Evolutionary conservation across 2,329 filamentous ascomycete genomes (phyloP), one percentile per base, ranked within the genome.

Genomic region (Botrytis fabae): DNA sequence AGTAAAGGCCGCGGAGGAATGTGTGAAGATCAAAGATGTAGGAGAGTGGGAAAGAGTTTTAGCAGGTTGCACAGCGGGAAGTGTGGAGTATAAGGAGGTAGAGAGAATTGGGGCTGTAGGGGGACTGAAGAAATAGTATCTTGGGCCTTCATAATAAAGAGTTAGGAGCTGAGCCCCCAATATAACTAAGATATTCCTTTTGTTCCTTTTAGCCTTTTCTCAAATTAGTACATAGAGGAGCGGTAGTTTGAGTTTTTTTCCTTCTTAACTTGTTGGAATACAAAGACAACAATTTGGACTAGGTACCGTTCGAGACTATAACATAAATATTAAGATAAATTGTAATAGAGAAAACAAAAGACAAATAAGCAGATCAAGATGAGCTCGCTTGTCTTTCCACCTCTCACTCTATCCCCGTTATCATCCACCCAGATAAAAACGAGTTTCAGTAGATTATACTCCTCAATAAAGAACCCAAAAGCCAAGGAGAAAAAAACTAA

Each of bases 1-100:
- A 62, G 88, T 92, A 42, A 94, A 93, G 83, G 96, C 96, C 3
- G 96, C 92, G 6, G 95, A 98, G 83, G 96, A 98, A 84, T 95
- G 96, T 4, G 87, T 94, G 74, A 93, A 91, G 83, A 86, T 88
- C 74, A 97, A 93, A 82, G 93, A 99, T 80, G 85, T 89, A 66
- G 91, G 91, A 77, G 85, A 91, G n/a, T 90, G 97, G 83, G 89
- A 92, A 78, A 86, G 90, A 69, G 83, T 98, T 76, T 86, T 93
- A 76, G 88, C 88, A 73, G 94, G 92, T 76, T 94, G 93, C 25
- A 92, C 90, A 9, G 89, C 89, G 70, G 88, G 86, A 48, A 91
- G 91, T 70, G 84, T 87, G 35, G 90, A 92, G 75, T 89, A 86
- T 2, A 83, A 89, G 75, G 95, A 98, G 82, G 93, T 98, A 82